Conservation (phyloP, 2,329 filamentous ascomycete species). For the Colletotrichum ledebouriae region DNA sequence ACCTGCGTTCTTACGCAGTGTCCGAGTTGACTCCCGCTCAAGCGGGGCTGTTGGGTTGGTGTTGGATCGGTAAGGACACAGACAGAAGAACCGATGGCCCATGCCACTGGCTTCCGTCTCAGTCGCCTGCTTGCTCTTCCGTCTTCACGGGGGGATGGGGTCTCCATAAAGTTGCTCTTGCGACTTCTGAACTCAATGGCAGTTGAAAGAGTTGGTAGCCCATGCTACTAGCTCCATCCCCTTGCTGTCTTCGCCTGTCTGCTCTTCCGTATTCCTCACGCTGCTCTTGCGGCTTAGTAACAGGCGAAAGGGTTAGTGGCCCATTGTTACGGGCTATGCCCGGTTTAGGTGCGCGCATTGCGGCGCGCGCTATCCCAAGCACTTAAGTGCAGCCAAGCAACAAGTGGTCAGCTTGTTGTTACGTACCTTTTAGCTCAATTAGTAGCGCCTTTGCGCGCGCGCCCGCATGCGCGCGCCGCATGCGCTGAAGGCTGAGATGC, state of each 20-base stretch:
- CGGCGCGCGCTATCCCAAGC: too few relatives aligned
- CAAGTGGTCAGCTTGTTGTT: too few relatives aligned
- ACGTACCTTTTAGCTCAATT: too few relatives aligned
- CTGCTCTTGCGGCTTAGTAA: background rate
- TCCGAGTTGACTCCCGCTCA: background rate
- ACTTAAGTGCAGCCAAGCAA: too few relatives aligned
- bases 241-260: background rate
- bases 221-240: background rate
- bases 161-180: background rate
- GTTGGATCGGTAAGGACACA: background rate
- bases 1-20: background rate
- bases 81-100: background rate
- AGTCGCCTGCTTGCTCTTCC: conserved; percentile 1
- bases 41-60: background rate
- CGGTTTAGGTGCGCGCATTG: too few relatives aligned
- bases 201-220: background rate
- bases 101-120: background rate
- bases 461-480: too few relatives aligned
- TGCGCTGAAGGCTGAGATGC: too few relatives aligned
- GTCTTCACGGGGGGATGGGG: background rate
- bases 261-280: background rate
- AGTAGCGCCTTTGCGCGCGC: too few relatives aligned
- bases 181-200: background rate
- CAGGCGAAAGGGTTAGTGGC: background rate
- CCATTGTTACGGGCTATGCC: too few relatives aligned